Conservation (phyloP, 202 grass and related monocot species). For the Carex arenaria region DNA sequence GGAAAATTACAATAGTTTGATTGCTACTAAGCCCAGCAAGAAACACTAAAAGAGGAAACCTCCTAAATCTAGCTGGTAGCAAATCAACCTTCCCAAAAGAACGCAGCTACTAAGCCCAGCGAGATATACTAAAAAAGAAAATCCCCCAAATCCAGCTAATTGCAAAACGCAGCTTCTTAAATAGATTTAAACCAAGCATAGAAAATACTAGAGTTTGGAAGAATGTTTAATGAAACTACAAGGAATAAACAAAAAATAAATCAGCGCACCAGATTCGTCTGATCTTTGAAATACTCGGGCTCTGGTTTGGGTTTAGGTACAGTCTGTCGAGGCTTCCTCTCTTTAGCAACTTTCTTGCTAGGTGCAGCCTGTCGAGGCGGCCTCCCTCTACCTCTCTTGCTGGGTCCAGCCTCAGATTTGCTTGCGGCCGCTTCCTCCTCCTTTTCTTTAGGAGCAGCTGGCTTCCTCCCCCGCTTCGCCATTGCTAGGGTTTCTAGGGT, state of each 20-base stretch:
- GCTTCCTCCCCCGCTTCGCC: slow-evolving; percentile 13
- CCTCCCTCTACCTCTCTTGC: not conserved
- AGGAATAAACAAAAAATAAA: not conserved
- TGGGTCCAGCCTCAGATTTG: not conserved
- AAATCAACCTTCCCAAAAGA: not conserved
- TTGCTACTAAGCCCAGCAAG: not conserved
- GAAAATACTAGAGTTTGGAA: not conserved
- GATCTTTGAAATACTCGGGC: slow-evolving; percentile 10
- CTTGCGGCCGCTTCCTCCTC: not conserved
- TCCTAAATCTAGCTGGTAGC: not conserved
- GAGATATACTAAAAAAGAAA: not conserved
- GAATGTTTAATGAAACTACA: not conserved
- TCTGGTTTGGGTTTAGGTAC: slow-evolving; percentile 19
- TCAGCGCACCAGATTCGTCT: slow-evolving; percentile 4
- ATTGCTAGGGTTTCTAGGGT: not conserved
- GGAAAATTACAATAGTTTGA: not conserved
- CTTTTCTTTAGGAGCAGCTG: not conserved
- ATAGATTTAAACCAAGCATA: not conserved
- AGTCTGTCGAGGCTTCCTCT: not conserved
- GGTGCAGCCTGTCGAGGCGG: not conserved
- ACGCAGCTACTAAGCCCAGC: too few species aligned
- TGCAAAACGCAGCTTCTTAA: not conserved
- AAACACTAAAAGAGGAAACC: not conserved
- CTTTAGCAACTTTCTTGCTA: not conserved
- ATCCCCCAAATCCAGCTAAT: not conserved